Percentiles rank a stretch among this genome's conserved stretches.
Evolutionary conservation across 257 asterid genomes (phyloP).

Genomic region (Nicotiana noctiflora): DNA sequence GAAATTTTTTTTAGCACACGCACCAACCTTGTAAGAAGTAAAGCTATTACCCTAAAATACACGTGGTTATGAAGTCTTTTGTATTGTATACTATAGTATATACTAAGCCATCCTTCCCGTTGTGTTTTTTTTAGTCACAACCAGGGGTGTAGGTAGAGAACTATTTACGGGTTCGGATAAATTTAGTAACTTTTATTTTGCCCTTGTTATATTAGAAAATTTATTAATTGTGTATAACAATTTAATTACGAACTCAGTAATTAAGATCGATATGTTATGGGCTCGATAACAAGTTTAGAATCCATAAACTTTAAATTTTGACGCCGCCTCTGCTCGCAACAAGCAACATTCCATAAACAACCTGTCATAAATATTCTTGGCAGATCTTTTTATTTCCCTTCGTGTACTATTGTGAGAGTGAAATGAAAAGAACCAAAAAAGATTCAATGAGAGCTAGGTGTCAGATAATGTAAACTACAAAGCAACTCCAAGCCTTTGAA

Average conservation of each 20-base stretch:
- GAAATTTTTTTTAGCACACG: background rate
- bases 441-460: background rate
- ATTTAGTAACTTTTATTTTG: too few relatives aligned
- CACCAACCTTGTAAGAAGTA: background rate
- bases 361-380: background rate
- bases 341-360: background rate
- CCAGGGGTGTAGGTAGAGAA: too few relatives aligned
- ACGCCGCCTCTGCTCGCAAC: too few relatives aligned
- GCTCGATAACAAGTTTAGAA: too few relatives aligned
- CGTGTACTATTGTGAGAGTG: background rate
- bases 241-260: too few relatives aligned
- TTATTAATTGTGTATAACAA: too few relatives aligned
- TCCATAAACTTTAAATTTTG: too few relatives aligned
- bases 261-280: too few relatives aligned
- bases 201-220: too few relatives aligned
- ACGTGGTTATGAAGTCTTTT: background rate
- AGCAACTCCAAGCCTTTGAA: constrained; percentile 7
- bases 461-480: background rate
- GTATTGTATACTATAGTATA: background rate
- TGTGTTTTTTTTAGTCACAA: background rate
- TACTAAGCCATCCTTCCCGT: background rate
- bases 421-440: background rate
- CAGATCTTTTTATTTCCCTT: background rate
- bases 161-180: too few relatives aligned
- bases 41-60: background rate